Evolutionary conservation across 805 yeast genomes (phyloP), one percentile per base, ranked within the genome.

Genomic region (Huiozyma naganishii): DNA sequence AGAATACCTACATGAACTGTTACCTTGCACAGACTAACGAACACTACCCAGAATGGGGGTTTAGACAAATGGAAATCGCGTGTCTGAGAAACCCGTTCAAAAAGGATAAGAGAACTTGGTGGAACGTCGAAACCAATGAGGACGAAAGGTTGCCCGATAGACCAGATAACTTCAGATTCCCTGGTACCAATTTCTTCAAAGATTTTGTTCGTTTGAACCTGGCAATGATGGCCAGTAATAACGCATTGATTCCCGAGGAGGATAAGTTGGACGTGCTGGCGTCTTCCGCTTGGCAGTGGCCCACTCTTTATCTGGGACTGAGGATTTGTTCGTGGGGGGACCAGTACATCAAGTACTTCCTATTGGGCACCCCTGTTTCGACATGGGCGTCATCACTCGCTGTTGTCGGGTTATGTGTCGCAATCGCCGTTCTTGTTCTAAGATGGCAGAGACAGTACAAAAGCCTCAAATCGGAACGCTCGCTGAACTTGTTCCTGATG

Each of bases 141-240:
- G 83, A 84, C 59, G 71, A 67, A 34, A 59, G 69, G 33, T 68
- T 84, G 55, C 89, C 88, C 41, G 78, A 86, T 37, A 57, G 57
- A 47, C 59, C 61, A 30, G 60, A 54, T 27, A 49, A 55, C 43
- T 63, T 62, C 49, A 48, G 48, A 39, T 62, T 80, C 57, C 94
- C 95, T 61, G 80, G 73, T 57, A 79, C 90, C n/a, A 74, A 72
- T 52, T 84, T 84, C 65, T 68, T 82, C 66, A 80, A 80, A 52
- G 89, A 83, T 62, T 84, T 84, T 48, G 62, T 84, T 43, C 82
- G 80, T 58, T 67, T 84, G 55, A 84, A 84, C 58, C 71, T 80
- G 55, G 95, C 90, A 2, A 84, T 83, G 92, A 83, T 83, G 92
- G 87, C 90, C n/a, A 80, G 90, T n/a, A 84, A 84, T 61, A 84